Evolutionary conservation across 306 rosid genomes (phyloP), one percentile per base, ranked within the genome.

Genomic region (Senna tora): DNA sequence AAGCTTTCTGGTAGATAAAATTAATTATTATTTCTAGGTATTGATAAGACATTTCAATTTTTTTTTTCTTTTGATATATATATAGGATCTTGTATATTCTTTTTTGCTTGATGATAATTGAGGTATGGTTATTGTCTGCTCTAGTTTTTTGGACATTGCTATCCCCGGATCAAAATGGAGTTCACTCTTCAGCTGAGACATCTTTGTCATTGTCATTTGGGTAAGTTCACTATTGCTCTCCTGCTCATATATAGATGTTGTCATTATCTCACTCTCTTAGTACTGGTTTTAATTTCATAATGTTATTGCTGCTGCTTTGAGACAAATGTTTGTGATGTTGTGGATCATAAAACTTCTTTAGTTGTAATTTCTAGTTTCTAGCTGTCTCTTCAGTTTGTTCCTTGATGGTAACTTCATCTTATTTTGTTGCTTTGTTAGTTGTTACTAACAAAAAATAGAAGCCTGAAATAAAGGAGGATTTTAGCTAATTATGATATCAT

Each of bases 201-300:
- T 91, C 92, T 19, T 75, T 91, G 73, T 87, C 97, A 42, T 58
- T 88, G 69, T 88, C 97, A 43, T 91, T 88, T 74, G 83, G 95
- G 97, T 91, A 32, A 62, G 81, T 80, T 77, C 46, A 43, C 22
- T 17, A 9, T 36, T 25, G 32, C 39, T 39, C 46, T 69, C 57
- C 52, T 50, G 51, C 51, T 64, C 36, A 66, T 16, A 28, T 52
- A 33, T 30, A 30, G 46, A 46, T 28, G 9, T n/a, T 43, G 20
- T 19, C 16, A 43, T 51, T 13, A 65, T 56, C 56, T 39, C 14
- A 1, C 51, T 36, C 50, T 19, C 50, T 46, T 1, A 10, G 41
- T 28, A 65, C 50, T 33, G 61, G 41, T 21, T 41, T 42, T 36
- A n/a, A 60, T 21, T 41, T 73, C 46, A n/a, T 20, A 49, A 57